phyloP scores from a whole-genome alignment of 345 rosid genomes.

The Erysimum cheiranthoides region DNA sequence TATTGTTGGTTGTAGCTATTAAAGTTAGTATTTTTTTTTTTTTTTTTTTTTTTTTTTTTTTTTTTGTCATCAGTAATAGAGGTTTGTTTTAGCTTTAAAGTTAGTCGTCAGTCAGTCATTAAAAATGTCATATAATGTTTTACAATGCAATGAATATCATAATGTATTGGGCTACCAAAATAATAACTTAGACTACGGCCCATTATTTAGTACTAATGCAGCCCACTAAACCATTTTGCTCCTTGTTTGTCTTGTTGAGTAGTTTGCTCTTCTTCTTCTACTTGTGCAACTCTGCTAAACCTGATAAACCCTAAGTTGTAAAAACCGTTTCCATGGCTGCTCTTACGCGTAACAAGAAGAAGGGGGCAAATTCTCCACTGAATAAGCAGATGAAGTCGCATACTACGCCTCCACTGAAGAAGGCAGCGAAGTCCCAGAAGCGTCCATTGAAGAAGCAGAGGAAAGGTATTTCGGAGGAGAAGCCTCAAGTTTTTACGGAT shows the following conservation, averaged over 20 bases:
- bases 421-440: constrained; percentile 43
- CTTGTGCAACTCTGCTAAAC: constrained; percentile 15
- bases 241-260: not conserved
- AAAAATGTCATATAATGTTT: too few species aligned
- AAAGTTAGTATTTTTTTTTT: too few species aligned
- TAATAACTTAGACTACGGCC: not conserved
- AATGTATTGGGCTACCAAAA: constrained; percentile 14
- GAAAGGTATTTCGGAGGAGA: constrained; percentile 47
- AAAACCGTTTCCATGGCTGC: constrained; percentile 50
- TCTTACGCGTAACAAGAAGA: constrained; percentile 55
- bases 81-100: too few species aligned
- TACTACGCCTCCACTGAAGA: constrained; percentile 12
- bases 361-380: constrained; percentile 47
- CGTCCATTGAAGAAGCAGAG: constrained; percentile 64
- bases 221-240: constrained; percentile 1
- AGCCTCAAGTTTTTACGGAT: constrained; percentile 45
- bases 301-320: constrained; percentile 38
- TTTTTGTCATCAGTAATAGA: too few species aligned
- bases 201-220: not conserved
- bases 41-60: too few species aligned
- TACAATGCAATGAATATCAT: not conserved
- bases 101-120: too few species aligned
- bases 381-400: constrained; percentile 19
- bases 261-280: not conserved
- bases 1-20: too few species aligned